A percentile compares a stretch with the other conserved stretches of the same genome.
Evolutionary conservation across 2,329 filamentous ascomycete species (phyloP).

Genomic region (Scedosporium minutisporum): DNA sequence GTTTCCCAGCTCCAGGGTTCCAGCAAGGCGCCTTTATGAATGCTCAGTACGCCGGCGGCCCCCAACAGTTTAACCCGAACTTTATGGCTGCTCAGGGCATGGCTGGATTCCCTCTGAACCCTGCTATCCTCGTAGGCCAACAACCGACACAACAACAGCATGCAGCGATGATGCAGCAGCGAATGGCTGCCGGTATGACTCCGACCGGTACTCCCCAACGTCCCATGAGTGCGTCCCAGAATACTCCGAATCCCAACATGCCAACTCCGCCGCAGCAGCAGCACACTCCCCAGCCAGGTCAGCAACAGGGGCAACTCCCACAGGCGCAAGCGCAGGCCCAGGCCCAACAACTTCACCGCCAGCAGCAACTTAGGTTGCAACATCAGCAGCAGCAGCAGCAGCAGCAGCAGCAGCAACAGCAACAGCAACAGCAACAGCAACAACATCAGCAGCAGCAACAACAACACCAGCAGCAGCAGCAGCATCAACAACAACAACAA

Average conservation of each 20-base stretch:
- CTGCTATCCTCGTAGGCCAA: conserved; percentile 38
- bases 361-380: conserved; percentile 9
- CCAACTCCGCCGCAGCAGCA: conserved; percentile 8
- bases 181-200: conserved; percentile 12
- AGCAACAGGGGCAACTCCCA: conserved; percentile 11
- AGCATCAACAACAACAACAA: conserved; percentile 15
- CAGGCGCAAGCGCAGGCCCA: conserved; percentile 11
- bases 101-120: conserved; percentile 46
- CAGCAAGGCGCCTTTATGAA: conserved; percentile 6
- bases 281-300: conserved; percentile 8
- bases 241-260: conserved; percentile 23
- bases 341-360: conserved; percentile 10
- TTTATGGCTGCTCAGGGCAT: conserved; percentile 45
- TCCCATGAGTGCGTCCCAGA: conserved; percentile 21
- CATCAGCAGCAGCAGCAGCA: conserved; percentile 18
- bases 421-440: conserved; percentile 14
- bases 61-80: conserved; percentile 39
- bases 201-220: conserved; percentile 21
- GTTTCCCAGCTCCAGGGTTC: conserved; percentile 1
- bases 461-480: conserved; percentile 14
- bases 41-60: conserved; percentile 42
- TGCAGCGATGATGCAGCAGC: conserved; percentile 31
- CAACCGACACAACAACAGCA: conserved; percentile 22
- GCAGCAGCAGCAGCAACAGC: conserved; percentile 14
- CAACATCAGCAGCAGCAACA: conserved; percentile 19